Evolutionary conservation across 2,329 filamentous ascomycete species (phyloP).

Genomic region (Colletotrichum euphorbiae): DNA sequence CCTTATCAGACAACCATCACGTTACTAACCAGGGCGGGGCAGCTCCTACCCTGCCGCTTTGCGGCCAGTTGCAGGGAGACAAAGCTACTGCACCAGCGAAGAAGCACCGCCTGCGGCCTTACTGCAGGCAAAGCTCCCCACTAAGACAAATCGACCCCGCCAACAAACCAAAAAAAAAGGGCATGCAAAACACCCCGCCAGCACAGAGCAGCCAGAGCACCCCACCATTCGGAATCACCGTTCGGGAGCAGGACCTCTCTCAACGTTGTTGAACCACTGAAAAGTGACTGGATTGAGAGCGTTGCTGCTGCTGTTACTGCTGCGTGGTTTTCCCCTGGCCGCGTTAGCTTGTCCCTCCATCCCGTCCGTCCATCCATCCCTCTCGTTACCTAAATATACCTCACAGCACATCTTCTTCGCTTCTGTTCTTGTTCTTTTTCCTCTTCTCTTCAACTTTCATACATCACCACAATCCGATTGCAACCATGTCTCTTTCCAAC

Average conservation of each 20-base stretch:
- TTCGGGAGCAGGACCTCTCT: slow-evolving; percentile 18
- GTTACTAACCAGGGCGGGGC: slow-evolving; percentile 39
- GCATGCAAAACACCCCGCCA: slow-evolving; percentile 41
- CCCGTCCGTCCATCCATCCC: slow-evolving; percentile 37
- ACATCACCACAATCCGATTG: slow-evolving; percentile 40
- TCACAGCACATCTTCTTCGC: slow-evolving; percentile 38
- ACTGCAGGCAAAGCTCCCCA: slow-evolving; percentile 22
- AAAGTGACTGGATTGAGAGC: slow-evolving; percentile 25
- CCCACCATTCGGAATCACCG: slow-evolving; percentile 42
- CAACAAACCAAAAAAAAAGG: slow-evolving; percentile 42
- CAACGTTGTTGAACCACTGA: slow-evolving; percentile 39
- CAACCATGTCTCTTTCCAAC: slow-evolving; percentile 94
- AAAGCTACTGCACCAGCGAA: background rate
- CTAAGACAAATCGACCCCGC: slow-evolving; percentile 41
- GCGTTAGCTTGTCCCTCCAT: background rate
- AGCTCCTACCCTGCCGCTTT: slow-evolving; percentile 1
- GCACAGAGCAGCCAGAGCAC: slow-evolving; percentile 40
- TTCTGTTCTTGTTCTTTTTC: slow-evolving; percentile 9
- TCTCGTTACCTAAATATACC: slow-evolving; percentile 40
- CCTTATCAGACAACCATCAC: slow-evolving; percentile 42
- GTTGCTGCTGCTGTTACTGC: background rate
- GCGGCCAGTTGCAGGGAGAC: background rate
- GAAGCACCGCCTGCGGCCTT: background rate
- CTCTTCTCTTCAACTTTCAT: slow-evolving; percentile 42
- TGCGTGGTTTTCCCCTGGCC: slow-evolving; percentile 30